Evolutionary conservation across 495 filamentous ascomycete genomes (phyloP).

Genomic region (Daldinia decipiens): DNA sequence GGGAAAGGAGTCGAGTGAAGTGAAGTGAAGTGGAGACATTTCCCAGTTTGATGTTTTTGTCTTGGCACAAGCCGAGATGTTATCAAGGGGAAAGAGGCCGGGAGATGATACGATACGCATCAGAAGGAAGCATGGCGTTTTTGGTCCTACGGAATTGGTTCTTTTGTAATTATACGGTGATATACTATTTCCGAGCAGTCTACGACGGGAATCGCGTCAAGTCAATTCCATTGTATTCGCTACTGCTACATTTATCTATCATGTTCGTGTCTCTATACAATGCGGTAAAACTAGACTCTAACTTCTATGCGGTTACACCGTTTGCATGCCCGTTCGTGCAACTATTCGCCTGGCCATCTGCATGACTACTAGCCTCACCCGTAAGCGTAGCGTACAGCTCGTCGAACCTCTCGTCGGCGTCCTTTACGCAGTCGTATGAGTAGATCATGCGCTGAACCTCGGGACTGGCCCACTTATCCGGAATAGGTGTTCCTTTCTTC

Average conservation of each 20-base stretch:
- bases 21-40: too few species aligned
- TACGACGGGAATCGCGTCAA: slow-evolving; percentile 13
- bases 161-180: slow-evolving; percentile 26
- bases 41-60: not conserved
- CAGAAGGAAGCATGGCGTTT: slow-evolving; percentile 20
- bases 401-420: slow-evolving; percentile 69
- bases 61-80: not conserved
- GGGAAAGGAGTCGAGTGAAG: not conserved
- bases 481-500: slow-evolving; percentile 64
- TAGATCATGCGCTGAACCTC: slow-evolving; percentile 83
- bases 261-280: slow-evolving; percentile 25
- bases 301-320: slow-evolving; percentile 25
- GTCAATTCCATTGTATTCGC: slow-evolving; percentile 19
- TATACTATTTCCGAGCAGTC: slow-evolving; percentile 7
- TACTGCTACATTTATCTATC: slow-evolving; percentile 29
- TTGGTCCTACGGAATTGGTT: slow-evolving; percentile 23
- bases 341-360: slow-evolving; percentile 22
- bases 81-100: not conserved
- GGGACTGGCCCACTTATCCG: slow-evolving; percentile 82
- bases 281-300: slow-evolving; percentile 5
- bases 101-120: not conserved
- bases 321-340: slow-evolving; percentile 23
- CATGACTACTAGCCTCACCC: slow-evolving; percentile 10
- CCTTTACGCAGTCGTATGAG: slow-evolving; percentile 72
- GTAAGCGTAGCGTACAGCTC: slow-evolving; percentile 60